phyloP scores from a whole-genome alignment of 225 moss, liverwort and hornwort species.

The Neckera pumila region DNA sequence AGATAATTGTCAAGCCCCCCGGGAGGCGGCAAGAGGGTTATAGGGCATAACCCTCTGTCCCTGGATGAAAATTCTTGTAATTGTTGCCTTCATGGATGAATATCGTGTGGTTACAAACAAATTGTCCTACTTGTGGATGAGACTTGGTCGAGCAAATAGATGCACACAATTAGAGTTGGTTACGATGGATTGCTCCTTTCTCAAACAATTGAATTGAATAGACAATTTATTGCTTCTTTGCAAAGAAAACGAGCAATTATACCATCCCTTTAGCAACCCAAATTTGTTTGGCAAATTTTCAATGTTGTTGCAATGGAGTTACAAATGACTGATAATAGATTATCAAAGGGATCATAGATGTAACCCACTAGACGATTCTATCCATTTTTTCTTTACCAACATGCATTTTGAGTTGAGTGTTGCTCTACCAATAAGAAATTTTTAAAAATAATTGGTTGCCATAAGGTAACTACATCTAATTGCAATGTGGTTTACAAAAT shows the following conservation, averaged over 20 bases:
- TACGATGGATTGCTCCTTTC: too few species aligned
- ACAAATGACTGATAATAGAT: neutral
- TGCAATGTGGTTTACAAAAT: neutral
- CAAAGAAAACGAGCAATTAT: neutral
- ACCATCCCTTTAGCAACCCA: neutral
- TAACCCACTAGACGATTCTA: fast-evolving
- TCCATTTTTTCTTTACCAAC: neutral
- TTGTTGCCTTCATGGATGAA: too few species aligned
- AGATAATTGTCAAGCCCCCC: too few species aligned
- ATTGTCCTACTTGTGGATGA: too few species aligned
- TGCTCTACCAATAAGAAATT: neutral
- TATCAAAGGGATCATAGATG: neutral
- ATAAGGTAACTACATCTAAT: neutral
- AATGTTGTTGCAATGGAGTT: neutral
- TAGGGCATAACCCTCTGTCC: too few species aligned
- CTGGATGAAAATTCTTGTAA: too few species aligned
- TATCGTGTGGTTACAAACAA: too few species aligned
- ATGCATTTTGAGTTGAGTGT: neutral
- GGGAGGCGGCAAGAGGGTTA: too few species aligned
- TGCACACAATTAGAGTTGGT: too few species aligned
- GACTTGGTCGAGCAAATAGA: too few species aligned
- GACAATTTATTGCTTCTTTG: neutral
- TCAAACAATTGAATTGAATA: too few species aligned
- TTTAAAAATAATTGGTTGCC: neutral
- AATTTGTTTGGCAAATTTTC: neutral